Conservation (phyloP, 768 basidiomycete species). For the Collybiopsis confluens region DNA sequence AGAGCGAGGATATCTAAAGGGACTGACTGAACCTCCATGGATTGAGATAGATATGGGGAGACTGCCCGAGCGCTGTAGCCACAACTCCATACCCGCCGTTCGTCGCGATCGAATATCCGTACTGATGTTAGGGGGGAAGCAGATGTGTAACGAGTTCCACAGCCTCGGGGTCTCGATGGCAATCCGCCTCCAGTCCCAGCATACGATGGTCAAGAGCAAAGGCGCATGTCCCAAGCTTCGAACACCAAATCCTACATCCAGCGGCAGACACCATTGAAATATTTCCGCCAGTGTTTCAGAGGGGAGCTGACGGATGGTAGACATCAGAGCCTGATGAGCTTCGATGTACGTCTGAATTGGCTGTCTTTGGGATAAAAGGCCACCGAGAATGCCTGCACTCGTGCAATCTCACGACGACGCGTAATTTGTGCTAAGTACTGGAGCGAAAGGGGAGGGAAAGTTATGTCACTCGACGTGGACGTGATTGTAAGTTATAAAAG, state of each 20-base stretch:
- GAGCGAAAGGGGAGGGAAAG: no score
- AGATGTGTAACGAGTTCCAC: constrained; percentile 20
- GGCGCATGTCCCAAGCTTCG: constrained; percentile 18
- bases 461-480: no score
- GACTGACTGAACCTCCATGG: not conserved
- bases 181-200: constrained; percentile 21
- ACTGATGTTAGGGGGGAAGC: not conserved
- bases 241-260: constrained; percentile 8
- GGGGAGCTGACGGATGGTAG: constrained; percentile 20
- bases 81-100: not conserved
- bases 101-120: not conserved
- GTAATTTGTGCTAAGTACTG: no score
- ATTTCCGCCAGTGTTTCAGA: constrained; percentile 21
- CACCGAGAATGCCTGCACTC: no score
- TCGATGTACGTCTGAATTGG: constrained; percentile 7
- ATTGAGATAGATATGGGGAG: not conserved
- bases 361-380: not conserved
- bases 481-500: no score
- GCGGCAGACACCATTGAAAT: constrained; percentile 22
- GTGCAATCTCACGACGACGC: not conserved
- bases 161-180: constrained; percentile 21
- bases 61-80: not conserved
- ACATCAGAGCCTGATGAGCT: constrained; percentile 19
- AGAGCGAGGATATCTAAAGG: no score
- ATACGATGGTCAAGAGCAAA: constrained; percentile 19